Conservation (phyloP, 768 basidiomycete species). For the Mycena albidolilacea region DNA sequence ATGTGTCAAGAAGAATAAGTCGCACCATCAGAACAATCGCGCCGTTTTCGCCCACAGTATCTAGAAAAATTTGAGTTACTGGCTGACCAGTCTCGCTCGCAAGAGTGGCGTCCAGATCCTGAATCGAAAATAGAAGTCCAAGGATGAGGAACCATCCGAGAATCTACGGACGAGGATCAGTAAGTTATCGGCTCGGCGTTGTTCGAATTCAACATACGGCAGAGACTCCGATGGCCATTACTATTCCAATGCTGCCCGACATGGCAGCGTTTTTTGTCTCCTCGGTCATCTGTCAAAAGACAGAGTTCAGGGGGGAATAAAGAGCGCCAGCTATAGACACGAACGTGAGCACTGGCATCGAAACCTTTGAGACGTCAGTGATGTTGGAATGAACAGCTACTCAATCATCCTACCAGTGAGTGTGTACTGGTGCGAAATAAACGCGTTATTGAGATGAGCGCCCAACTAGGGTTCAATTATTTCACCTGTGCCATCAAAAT, state of each 20-base stretch:
- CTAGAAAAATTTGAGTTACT: conserved; percentile 84
- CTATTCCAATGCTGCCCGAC: conserved; percentile 77
- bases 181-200: too few relatives aligned
- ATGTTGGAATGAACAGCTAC: neutral
- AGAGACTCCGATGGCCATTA: conserved; percentile 81
- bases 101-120: conserved; percentile 73
- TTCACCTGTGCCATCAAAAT: conserved; percentile 78
- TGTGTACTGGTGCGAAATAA: conserved; percentile 62
- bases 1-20: neutral
- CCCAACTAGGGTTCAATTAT: neutral
- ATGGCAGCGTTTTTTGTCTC: conserved; percentile 81
- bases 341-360: conserved; percentile 80
- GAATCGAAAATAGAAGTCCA: conserved; percentile 83
- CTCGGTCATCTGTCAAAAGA: conserved; percentile 75
- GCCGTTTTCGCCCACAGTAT: conserved; percentile 81
- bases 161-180: conserved; percentile 41
- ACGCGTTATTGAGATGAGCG: neutral
- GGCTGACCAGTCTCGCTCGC: conserved; percentile 73
- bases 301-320: neutral
- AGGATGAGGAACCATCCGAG: conserved; percentile 85
- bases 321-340: neutral
- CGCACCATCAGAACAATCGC: conserved; percentile 81
- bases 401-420: conserved; percentile 66
- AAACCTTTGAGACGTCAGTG: conserved; percentile 60
- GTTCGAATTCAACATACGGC: conserved; percentile 46